phyloP scores from a whole-genome alignment of 345 rosid species.

The Acer campestre region DNA sequence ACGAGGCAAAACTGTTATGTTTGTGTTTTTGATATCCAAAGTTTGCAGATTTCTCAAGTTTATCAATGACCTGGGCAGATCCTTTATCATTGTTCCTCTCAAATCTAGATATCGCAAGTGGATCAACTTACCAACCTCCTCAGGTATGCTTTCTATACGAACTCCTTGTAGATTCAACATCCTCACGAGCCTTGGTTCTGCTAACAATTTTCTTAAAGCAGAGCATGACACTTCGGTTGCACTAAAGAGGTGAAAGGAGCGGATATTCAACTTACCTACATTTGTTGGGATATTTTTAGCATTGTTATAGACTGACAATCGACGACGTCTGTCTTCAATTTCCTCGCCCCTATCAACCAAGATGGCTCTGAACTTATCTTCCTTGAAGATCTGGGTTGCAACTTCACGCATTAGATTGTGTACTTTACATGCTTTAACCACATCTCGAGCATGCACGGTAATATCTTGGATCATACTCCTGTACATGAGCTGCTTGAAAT shows the following conservation, averaged over 20 bases:
- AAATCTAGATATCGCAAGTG: conserved; percentile 7
- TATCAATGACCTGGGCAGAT: neutral
- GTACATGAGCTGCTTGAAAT: neutral
- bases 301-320: conserved; percentile 3
- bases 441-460: conserved; percentile 2
- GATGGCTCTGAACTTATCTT: conserved; percentile 1
- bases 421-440: conserved; percentile 6
- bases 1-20: neutral
- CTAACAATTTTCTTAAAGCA: conserved; percentile 1
- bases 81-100: neutral
- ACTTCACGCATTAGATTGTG: conserved; percentile 7
- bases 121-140: neutral
- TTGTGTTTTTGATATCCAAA: neutral
- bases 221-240: neutral
- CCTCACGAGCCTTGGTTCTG: neutral
- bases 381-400: neutral
- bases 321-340: neutral
- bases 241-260: neutral
- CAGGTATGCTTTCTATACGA: conserved; percentile 5
- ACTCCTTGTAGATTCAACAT: neutral
- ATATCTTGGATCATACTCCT: conserved; percentile 7
- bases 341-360: neutral
- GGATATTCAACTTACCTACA: neutral
- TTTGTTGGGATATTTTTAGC: neutral
- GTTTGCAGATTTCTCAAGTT: conserved; percentile 9